Percentiles rank a stretch among this genome's conserved stretches.
Evolutionary conservation across 1,139 yeast genomes (phyloP).

Genomic region (Pichia sp.): DNA sequence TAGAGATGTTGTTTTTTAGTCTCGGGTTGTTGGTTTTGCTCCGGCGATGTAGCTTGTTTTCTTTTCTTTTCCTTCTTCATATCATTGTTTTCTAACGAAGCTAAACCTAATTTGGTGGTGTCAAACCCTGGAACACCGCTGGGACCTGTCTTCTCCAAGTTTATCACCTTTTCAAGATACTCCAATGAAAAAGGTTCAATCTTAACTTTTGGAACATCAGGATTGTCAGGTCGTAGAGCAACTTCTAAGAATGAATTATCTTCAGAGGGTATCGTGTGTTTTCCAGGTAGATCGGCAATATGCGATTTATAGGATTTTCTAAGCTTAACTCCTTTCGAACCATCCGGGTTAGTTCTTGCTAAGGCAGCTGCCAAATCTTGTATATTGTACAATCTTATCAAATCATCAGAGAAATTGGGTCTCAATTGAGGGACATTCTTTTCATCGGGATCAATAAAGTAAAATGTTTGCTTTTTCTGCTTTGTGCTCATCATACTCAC

Average conservation of each 20-base stretch:
- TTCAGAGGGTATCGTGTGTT: constrained; percentile 51
- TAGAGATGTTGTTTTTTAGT: constrained; percentile 26
- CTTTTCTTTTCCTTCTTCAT: constrained; percentile 29
- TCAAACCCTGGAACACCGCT: constrained; percentile 79
- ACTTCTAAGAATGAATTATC: constrained; percentile 45
- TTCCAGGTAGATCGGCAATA: constrained; percentile 79
- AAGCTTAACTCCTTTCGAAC: constrained; percentile 83
- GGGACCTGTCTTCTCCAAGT: constrained; percentile 60
- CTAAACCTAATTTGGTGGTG: constrained; percentile 57
- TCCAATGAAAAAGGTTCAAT: constrained; percentile 45
- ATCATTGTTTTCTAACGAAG: constrained; percentile 33
- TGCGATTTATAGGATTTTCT: constrained; percentile 93
- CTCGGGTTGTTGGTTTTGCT: constrained; percentile 15
- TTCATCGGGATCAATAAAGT: constrained; percentile 37
- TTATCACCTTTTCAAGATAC: constrained; percentile 45
- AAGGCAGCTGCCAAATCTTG: constrained; percentile 66
- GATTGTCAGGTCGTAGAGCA: constrained; percentile 35
- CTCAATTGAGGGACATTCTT: constrained; percentile 35
- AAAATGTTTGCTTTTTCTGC: constrained; percentile 24
- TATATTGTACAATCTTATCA: constrained; percentile 62
- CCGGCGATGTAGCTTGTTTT: constrained; percentile 17
- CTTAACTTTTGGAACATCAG: constrained; percentile 32
- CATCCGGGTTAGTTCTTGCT: constrained; percentile 83
- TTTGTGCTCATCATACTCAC: too few species aligned
- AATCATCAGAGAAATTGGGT: constrained; percentile 70